These are phyloP conservation scores for Salvia miltiorrhiza DNA, from an alignment of 257 asterid species.

Conservation along the genomic window DNA sequence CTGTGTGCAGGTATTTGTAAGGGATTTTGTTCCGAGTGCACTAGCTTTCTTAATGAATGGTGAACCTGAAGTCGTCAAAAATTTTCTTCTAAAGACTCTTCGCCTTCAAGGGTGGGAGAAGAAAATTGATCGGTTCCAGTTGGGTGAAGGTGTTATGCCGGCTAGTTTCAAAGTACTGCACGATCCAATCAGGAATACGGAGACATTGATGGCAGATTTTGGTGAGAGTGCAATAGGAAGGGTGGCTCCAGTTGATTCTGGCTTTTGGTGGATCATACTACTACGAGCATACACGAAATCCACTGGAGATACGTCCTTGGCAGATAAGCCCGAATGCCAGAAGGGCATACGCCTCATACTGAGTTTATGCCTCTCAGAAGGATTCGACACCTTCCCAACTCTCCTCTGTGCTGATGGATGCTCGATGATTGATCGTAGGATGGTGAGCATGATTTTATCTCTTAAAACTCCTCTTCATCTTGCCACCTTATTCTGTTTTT, in stretches of 20 bases:
- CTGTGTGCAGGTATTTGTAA: constrained; percentile 46
- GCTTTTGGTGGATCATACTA: constrained; percentile 58
- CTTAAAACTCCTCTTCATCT: background rate
- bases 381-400: constrained; percentile 53
- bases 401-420: constrained; percentile 60
- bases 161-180: constrained; percentile 55
- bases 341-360: constrained; percentile 48
- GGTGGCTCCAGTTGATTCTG: constrained; percentile 58
- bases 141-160: constrained; percentile 58
- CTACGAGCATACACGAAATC: constrained; percentile 49
- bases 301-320: constrained; percentile 50
- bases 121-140: constrained; percentile 46
- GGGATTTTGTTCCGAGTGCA: constrained; percentile 58
- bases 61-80: constrained; percentile 49
- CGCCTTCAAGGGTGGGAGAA: constrained; percentile 60
- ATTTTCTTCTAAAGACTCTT: constrained; percentile 44
- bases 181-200: constrained; percentile 43
- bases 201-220: constrained; percentile 52
- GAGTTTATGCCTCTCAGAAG: constrained; percentile 50
- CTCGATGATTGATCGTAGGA: constrained; percentile 54
- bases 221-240: constrained; percentile 58
- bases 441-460: constrained; percentile 22
- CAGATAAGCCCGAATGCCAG: constrained; percentile 55
- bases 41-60: constrained; percentile 54
- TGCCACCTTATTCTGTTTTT: background rate